Base-by-base conservation (phyloP, 257 asterid species). In the Phtheirospermum japonicum region DNA sequence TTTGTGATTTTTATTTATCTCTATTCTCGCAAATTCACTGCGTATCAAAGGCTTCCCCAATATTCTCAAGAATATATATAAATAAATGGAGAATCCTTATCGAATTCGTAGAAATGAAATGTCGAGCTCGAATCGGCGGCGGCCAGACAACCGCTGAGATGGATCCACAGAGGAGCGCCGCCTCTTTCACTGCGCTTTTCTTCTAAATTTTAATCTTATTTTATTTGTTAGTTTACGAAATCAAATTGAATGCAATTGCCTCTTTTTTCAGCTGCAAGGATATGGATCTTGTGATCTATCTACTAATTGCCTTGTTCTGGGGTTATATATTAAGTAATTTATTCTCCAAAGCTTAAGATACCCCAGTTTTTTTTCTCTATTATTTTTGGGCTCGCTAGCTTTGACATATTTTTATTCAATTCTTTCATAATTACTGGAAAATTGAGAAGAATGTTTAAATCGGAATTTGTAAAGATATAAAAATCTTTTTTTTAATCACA, bases 91-190 rank as follows among this genome's bases (percentile, higher is more conserved):
- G 71, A 12, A 54, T 65, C n/a, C 72, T 72, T n/a, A 65, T 6
- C 66, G 40, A 48, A 1, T 17, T 79, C 75, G 84, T 81, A 55
- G 28, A 79, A 49, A 79, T 69, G 18, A 43, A 75, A 72, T 7
- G 84, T 71, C 53, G 84, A 59, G 32, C 61, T 62, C 12, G 20
- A 28, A 56, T 66, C 78, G 46, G 80, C 80, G 78, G 83, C 83
- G 83, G 81, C 84, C 81, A 75, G 81, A 79, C 84, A 75, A 79
- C 81, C 84, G 84, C 48, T 75, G 81, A 34, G 81, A 75, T 79
- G 79, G 79, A 70, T 79, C 80, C 78, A 75, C 83, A 55, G 83
- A 75, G 63, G 13, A 46, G 56, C 63, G 54, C 79, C 67, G n/a
- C 48, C 11, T 12, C 40, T 13, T 18, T 26, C 4, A 56, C 63